A percentile compares a stretch with the other conserved stretches of the same genome.
Evolutionary conservation across 139 green algal species (phyloP).

Genomic region (Picochlorum sp.): DNA sequence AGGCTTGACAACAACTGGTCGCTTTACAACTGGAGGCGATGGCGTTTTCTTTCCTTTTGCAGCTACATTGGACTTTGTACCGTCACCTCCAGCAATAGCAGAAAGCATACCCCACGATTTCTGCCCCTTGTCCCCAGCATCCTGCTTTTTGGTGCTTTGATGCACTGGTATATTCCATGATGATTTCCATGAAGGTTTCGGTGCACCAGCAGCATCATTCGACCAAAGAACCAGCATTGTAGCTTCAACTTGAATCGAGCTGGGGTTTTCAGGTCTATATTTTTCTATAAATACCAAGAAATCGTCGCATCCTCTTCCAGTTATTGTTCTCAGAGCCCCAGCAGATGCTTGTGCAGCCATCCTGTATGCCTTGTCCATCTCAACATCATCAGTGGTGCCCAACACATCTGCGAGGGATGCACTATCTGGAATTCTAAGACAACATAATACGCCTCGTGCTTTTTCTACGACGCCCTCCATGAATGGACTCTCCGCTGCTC

Average conservation of each 20-base stretch:
- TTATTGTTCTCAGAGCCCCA: constrained; percentile 32
- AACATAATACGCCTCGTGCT: constrained; percentile 56
- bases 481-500: constrained; percentile 66
- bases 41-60: not conserved
- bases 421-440: constrained; percentile 48
- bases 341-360: constrained; percentile 38
- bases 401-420: constrained; percentile 4
- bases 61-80: not conserved
- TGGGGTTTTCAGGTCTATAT: constrained; percentile 8
- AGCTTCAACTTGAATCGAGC: constrained; percentile 12
- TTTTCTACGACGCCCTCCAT: constrained; percentile 45
- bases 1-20: not conserved
- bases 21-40: not conserved
- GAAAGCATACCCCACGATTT: constrained; percentile 48
- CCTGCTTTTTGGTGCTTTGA: not conserved
- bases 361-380: constrained; percentile 8
- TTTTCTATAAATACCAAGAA: constrained; percentile 56
- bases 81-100: constrained; percentile 49
- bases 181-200: not conserved
- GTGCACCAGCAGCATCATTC: not conserved
- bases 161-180: not conserved
- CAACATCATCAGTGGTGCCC: not conserved
- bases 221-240: constrained; percentile 39
- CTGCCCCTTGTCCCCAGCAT: too few species aligned
- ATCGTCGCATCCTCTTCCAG: constrained; percentile 50